A percentile compares a stretch with the other conserved stretches of the same genome.
phyloP scores from a whole-genome alignment of 495 filamentous ascomycete species.

The Aspergillus campestris region DNA sequence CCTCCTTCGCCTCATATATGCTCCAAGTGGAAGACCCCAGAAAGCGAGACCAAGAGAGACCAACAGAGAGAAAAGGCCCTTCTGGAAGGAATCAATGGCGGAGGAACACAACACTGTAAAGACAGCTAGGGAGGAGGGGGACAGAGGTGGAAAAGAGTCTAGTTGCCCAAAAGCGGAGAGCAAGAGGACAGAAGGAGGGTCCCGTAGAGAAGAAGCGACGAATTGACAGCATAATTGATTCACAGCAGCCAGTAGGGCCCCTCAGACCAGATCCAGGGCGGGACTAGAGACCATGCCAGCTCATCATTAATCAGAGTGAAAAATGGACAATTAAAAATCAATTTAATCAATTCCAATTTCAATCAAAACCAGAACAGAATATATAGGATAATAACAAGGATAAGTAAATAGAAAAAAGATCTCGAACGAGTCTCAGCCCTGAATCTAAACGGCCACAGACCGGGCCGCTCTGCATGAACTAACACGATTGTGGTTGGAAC shows the following conservation, averaged over 20 bases:
- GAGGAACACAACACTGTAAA: background rate
- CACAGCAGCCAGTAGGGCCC: constrained; percentile 9
- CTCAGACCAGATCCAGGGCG: constrained; percentile 11
- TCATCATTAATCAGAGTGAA: constrained; percentile 20
- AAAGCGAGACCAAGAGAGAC: constrained; percentile 2
- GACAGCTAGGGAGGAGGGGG: constrained; percentile 5
- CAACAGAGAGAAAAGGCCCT: constrained; percentile 1
- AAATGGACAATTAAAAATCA: constrained; percentile 2
- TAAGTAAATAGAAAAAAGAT: constrained; percentile 3
- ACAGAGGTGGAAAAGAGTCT: constrained; percentile 1
- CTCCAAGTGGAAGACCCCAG: too few relatives aligned
- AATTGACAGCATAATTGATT: constrained; percentile 14
- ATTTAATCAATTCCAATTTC: background rate
- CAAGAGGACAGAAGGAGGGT: background rate
- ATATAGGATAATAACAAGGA: background rate
- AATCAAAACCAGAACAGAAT: background rate
- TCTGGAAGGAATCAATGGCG: constrained; percentile 12
- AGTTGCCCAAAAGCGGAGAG: constrained; percentile 27
- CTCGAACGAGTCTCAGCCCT: constrained; percentile 8
- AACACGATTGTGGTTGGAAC: background rate
- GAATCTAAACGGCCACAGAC: constrained; percentile 13
- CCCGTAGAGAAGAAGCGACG: constrained; percentile 13
- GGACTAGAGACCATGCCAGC: constrained; percentile 25
- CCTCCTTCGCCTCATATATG: constrained; percentile 15
- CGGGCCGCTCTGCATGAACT: constrained; percentile 34